phyloP scores from a whole-genome alignment of 1,284 basidiomycete genomes.

The Caloboletus inedulis region DNA sequence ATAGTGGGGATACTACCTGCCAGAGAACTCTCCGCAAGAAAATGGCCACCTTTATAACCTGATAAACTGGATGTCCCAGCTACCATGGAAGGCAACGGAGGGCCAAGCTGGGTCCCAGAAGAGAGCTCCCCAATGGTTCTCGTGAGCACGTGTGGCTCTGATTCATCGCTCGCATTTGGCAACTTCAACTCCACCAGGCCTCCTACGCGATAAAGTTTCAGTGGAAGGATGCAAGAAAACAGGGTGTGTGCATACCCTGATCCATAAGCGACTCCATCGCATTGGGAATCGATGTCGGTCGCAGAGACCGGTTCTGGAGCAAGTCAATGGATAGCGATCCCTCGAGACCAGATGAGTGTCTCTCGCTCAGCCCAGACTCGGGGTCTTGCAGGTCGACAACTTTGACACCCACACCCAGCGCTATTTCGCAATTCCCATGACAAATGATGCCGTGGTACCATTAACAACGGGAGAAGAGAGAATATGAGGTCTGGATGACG shows the following conservation, averaged over 20 bases:
- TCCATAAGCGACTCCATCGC: slow-evolving; percentile 68
- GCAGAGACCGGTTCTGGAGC: slow-evolving; percentile 15
- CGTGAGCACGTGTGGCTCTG: slow-evolving; percentile 42
- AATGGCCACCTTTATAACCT: not conserved
- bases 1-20: not conserved
- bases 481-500: slow-evolving; percentile 12
- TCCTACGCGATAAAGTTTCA: slow-evolving; percentile 35
- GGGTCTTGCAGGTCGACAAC: slow-evolving; percentile 28
- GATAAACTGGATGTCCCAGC: not conserved
- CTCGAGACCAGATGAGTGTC: slow-evolving; percentile 21
- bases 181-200: slow-evolving; percentile 59
- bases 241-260: slow-evolving; percentile 45
- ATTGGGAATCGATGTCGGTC: slow-evolving; percentile 37
- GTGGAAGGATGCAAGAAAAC: slow-evolving; percentile 1
- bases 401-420: slow-evolving; percentile 32
- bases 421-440: slow-evolving; percentile 15
- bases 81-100: slow-evolving; percentile 36
- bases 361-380: slow-evolving; percentile 27
- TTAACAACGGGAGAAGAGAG: slow-evolving; percentile 6
- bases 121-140: slow-evolving; percentile 47
- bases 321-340: slow-evolving; percentile 29
- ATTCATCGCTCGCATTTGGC: slow-evolving; percentile 38
- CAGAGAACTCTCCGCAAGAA: slow-evolving; percentile 1
- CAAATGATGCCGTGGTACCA: slow-evolving; percentile 12
- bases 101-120: slow-evolving; percentile 40